Evolutionary conservation across 2,329 filamentous ascomycete species (phyloP).

Genomic region (Phyllosticta paracitricarpa): DNA sequence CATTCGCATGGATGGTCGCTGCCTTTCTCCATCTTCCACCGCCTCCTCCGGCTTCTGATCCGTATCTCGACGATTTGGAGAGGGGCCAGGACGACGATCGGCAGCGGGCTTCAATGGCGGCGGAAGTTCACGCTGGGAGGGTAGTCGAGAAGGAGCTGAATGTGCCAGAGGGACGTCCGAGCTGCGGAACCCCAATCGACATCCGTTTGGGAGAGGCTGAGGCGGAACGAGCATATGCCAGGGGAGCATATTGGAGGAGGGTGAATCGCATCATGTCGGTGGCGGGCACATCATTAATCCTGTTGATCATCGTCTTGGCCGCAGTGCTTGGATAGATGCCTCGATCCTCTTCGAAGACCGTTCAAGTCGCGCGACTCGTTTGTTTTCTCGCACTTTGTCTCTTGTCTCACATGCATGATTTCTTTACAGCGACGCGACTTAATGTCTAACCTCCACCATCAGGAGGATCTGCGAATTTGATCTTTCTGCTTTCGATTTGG

Average conservation of each 20-base stretch:
- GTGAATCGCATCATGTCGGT: neutral
- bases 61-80: neutral
- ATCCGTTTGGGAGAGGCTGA: neutral
- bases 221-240: neutral
- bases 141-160: neutral
- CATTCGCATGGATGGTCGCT: slow-evolving; percentile 7
- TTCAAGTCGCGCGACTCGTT: neutral
- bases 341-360: neutral
- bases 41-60: neutral
- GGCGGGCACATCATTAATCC: neutral
- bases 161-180: neutral
- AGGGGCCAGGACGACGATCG: neutral
- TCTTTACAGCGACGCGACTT: neutral
- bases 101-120: neutral
- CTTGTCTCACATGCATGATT: neutral
- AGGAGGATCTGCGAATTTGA: neutral
- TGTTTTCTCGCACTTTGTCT: too few species aligned
- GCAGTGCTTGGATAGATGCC: neutral
- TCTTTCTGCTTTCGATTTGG: neutral
- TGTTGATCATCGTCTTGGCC: neutral
- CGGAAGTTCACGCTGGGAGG: neutral
- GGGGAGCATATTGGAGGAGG: neutral
- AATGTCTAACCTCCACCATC: neutral
- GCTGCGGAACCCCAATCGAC: neutral
- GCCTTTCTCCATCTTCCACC: neutral